Percentiles rank a stretch among this genome's conserved stretches.
These are phyloP conservation scores for Rhynchospora breviuscula DNA, from an alignment of 176 grass and related monocot genomes.

Conservation along the genomic window DNA sequence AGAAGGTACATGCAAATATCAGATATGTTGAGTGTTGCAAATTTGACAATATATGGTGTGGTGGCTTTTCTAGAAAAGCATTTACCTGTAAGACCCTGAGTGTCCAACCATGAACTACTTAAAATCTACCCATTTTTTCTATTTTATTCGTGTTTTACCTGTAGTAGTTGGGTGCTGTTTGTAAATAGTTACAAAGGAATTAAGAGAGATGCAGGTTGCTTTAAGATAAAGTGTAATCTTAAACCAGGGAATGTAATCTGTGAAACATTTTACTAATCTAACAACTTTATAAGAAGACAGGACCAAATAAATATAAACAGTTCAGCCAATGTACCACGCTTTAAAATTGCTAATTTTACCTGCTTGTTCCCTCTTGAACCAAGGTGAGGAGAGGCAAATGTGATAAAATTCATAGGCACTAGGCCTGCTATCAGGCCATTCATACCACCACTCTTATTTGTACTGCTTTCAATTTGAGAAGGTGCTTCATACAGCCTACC, in stretches of 20 bases:
- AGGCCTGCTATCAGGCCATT: constrained; percentile 76
- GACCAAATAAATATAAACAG: not conserved
- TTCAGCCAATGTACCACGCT: not conserved
- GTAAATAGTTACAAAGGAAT: too few species aligned
- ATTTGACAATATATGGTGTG: not conserved
- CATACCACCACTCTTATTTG: constrained; percentile 27
- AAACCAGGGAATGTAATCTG: too few species aligned
- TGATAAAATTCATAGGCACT: constrained; percentile 98
- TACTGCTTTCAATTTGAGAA: constrained; percentile 30
- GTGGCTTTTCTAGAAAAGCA: not conserved
- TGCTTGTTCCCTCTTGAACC: constrained; percentile 98
- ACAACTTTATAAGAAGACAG: not conserved
- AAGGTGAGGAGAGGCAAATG: constrained; percentile 94
- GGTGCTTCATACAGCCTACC: constrained; percentile 70
- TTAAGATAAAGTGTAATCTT: too few species aligned
- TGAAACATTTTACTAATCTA: too few species aligned
- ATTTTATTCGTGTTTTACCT: not conserved
- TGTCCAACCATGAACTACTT: not conserved
- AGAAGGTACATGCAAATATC: not conserved
- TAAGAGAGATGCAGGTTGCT: too few species aligned
- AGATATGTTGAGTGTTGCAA: not conserved
- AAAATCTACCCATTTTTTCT: not conserved
- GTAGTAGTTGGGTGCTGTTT: not conserved
- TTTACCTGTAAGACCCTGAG: not conserved
- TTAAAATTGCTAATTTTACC: constrained; percentile 23